Evolutionary conservation across 1,139 yeast genomes (phyloP).

Genomic region (Magnusiomyces sp.): DNA sequence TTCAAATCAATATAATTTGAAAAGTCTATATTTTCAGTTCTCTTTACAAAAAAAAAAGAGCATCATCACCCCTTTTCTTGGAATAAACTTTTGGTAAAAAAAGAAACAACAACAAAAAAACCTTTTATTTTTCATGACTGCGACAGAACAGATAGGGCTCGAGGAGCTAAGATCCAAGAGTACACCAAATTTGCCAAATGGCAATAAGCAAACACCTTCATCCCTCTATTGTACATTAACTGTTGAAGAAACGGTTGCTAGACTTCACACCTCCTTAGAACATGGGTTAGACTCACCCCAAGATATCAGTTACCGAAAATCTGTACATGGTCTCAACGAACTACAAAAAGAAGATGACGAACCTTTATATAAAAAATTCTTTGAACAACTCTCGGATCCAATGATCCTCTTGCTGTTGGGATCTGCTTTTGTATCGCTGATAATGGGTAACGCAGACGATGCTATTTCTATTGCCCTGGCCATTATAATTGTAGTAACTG

Average conservation of each 20-base stretch:
- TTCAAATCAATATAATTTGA: too few species aligned
- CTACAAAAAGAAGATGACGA: constrained; percentile 70
- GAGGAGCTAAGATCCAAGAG: too few species aligned
- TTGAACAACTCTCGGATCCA: constrained; percentile 77
- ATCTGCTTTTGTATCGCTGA: constrained; percentile 72
- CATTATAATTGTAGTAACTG: constrained; percentile 81
- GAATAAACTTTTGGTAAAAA: too few species aligned
- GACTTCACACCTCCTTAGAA: constrained; percentile 50
- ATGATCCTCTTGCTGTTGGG: constrained; percentile 78
- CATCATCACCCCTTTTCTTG: too few species aligned
- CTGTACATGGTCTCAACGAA: constrained; percentile 72
- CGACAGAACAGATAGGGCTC: too few species aligned
- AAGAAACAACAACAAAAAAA: too few species aligned
- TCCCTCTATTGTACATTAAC: constrained; percentile 49
- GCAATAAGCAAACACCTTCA: constrained; percentile 30
- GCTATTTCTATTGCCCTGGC: constrained; percentile 86
- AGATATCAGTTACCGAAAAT: constrained; percentile 62
- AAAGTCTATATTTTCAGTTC: too few species aligned
- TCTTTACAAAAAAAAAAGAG: too few species aligned
- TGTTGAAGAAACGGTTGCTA: constrained; percentile 51
- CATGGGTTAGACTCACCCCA: constrained; percentile 58
- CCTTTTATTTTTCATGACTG: too few species aligned
- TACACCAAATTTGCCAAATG: too few species aligned
- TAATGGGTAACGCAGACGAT: constrained; percentile 91
- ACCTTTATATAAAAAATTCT: constrained; percentile 54